Base-by-base conservation (phyloP, 345 rosid genomes). In the Gossypium thurberi region DNA sequence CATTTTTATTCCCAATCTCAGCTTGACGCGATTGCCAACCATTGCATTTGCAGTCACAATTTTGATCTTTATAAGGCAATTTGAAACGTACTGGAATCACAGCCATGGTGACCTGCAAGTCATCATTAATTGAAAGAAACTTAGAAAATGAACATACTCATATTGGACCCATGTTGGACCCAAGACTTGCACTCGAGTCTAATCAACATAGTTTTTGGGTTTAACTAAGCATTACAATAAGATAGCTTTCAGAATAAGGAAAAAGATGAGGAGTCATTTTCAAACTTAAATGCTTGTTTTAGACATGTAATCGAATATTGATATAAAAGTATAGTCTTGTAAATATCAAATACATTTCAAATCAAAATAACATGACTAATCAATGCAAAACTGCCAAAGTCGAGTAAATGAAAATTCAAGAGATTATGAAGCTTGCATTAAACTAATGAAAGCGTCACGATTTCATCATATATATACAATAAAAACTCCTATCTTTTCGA, bases 41-140 rank as follows among this genome's bases (percentile, higher is more conserved):
- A 67, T 53, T 70, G 65, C 52, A 25, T 42, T 37, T 50, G 56
- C 58, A 18, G 58, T 51, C 64, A 18, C 65, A 56, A 78, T 52
- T 76, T 64, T 52, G 76, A 48, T 84, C 82, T 73, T 69, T 82
- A 50, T 65, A 79, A 0, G 82, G 82, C 43, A 87, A 53, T 74
- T 83, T 86, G 79, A 76, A 88, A 80, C 84, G 78, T 53, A 80
- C 58, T 65, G 80, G 79, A 74, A 86, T 72, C 78, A 81, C 47
- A 56, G 91, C 87, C 95, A 88, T 88, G 46, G 8, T 28, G 70
- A 81, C 83, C 85, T 80, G 81, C 68, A 53, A 56, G 5, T 15
- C 44, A 47, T 33, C 47, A 74, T n/a, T 59, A 25, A 13, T 20
- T 4, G 3, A 74, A 57, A 58, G 33, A 61, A 33, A 33, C 40